phyloP scores from a whole-genome alignment of 345 rosid species.

The Kandelia obovata region DNA sequence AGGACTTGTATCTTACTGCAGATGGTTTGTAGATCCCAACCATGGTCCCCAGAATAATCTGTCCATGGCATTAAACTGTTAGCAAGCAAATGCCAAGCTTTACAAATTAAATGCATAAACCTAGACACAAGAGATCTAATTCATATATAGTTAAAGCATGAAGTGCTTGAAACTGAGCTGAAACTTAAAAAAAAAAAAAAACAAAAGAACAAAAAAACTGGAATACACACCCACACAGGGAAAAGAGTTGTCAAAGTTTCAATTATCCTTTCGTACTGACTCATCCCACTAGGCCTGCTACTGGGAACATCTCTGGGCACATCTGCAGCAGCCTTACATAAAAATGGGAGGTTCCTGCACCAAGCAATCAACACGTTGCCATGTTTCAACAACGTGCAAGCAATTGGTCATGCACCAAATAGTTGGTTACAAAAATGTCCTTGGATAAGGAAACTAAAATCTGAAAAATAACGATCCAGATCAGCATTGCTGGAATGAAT shows the following conservation, averaged over 20 bases:
- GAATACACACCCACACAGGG: slow-evolving; percentile 75
- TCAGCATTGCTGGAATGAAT: slow-evolving; percentile 2
- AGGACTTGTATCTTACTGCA: slow-evolving; percentile 47
- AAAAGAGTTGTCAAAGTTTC: slow-evolving; percentile 89
- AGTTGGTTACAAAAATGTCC: no score
- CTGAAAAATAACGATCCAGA: not conserved
- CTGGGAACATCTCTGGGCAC: slow-evolving; percentile 58
- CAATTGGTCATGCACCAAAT: no score
- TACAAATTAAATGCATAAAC: no score
- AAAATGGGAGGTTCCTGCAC: slow-evolving; percentile 39
- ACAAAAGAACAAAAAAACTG: not conserved
- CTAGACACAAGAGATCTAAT: no score
- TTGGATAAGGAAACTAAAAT: not conserved
- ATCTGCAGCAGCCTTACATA: slow-evolving; percentile 68
- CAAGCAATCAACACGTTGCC: slow-evolving; percentile 13
- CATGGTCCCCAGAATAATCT: slow-evolving; percentile 89
- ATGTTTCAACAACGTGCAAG: not conserved
- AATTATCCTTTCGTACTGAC: slow-evolving; percentile 71
- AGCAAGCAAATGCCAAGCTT: not conserved
- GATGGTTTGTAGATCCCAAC: slow-evolving; percentile 89
- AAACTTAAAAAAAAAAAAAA: no score
- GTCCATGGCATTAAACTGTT: slow-evolving; percentile 10
- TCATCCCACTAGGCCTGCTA: slow-evolving; percentile 47
- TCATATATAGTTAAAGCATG: no score
- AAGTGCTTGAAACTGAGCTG: no score